Evolutionary conservation across 768 basidiomycete genomes (phyloP).

Genomic region (Leucosporidium scottii): DNA sequence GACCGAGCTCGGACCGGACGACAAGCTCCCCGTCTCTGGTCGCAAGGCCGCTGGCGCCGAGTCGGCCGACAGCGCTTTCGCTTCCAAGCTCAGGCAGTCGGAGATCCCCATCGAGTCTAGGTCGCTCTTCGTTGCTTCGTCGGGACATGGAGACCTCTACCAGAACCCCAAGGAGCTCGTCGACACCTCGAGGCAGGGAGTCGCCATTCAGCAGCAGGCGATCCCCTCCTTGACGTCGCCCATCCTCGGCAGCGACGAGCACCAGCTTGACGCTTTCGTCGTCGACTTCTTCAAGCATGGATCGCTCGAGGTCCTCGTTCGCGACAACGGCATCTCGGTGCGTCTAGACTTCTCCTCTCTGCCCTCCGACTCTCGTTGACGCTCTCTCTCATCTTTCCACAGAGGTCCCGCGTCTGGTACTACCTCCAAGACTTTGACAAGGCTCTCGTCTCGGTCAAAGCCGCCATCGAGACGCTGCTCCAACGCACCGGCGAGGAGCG

Average conservation of each 20-base stretch:
- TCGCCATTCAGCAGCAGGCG: conserved; percentile 55
- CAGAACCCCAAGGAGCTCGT: conserved; percentile 51
- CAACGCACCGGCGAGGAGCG: conserved; percentile 10
- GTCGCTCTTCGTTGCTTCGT: conserved; percentile 61
- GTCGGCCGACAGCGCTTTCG: conserved; percentile 40
- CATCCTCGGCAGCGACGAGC: conserved; percentile 24
- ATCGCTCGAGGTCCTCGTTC: conserved; percentile 41
- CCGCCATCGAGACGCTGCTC: conserved; percentile 20
- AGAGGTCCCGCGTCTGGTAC: conserved; percentile 48
- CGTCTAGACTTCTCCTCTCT: neutral
- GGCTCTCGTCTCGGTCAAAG: conserved; percentile 41
- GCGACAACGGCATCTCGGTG: conserved; percentile 6
- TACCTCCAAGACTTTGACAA: conserved; percentile 48
- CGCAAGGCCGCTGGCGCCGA: conserved; percentile 34
- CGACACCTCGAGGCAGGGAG: conserved; percentile 50
- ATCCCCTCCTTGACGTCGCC: conserved; percentile 48
- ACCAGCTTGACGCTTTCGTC: conserved; percentile 57
- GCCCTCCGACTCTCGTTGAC: conserved; percentile 36
- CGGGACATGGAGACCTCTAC: conserved; percentile 59
- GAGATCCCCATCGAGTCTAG: conserved; percentile 48
- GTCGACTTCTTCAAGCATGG: conserved; percentile 66
- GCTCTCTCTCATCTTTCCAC: neutral
- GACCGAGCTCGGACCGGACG: conserved; percentile 47
- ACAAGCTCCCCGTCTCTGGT: conserved; percentile 51
- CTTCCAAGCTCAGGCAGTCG: conserved; percentile 43